Evolutionary conservation across 345 rosid species (phyloP).

Genomic region (Boechera divaricarpa): DNA sequence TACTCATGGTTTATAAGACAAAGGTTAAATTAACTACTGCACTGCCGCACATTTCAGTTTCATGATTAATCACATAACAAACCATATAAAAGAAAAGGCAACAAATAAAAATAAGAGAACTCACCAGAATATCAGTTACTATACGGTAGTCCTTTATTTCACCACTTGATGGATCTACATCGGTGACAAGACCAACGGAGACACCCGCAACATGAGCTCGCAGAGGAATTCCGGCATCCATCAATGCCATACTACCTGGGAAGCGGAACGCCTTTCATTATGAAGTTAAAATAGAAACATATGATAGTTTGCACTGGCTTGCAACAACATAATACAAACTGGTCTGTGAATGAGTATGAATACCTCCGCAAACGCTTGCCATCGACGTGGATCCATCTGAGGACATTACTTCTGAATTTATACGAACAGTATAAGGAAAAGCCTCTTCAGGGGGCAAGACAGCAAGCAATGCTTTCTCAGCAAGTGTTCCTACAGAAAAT

Average conservation of each 20-base stretch:
- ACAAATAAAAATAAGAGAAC: constrained; percentile 29
- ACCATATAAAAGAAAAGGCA: constrained; percentile 20
- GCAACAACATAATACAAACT: background rate
- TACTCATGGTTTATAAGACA: background rate
- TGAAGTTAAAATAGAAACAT: constrained; percentile 9
- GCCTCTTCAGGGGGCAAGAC: constrained; percentile 86
- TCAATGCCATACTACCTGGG: constrained; percentile 96
- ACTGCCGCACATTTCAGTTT: constrained; percentile 6
- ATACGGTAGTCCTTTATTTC: constrained; percentile 81
- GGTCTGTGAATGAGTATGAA: constrained; percentile 14
- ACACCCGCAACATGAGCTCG: constrained; percentile 95
- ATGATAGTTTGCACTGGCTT: constrained; percentile 1
- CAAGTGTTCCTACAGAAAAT: constrained; percentile 74
- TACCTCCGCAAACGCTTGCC: constrained; percentile 99
- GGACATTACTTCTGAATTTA: constrained; percentile 97
- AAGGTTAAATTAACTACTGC: constrained; percentile 6
- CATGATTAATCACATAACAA: constrained; percentile 6
- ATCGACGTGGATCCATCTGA: constrained; percentile 99
- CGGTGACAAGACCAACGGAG: constrained; percentile 93
- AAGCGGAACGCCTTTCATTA: constrained; percentile 30
- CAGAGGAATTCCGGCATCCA: constrained; percentile 96
- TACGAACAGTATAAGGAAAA: constrained; percentile 79
- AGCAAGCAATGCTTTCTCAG: constrained; percentile 94
- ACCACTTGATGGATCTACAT: constrained; percentile 74
- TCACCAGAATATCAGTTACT: constrained; percentile 91